Evolutionary conservation across 106 monocot species (phyloP), one percentile per base, ranked within the genome.

Genomic region (Narthecium ossifragum): DNA sequence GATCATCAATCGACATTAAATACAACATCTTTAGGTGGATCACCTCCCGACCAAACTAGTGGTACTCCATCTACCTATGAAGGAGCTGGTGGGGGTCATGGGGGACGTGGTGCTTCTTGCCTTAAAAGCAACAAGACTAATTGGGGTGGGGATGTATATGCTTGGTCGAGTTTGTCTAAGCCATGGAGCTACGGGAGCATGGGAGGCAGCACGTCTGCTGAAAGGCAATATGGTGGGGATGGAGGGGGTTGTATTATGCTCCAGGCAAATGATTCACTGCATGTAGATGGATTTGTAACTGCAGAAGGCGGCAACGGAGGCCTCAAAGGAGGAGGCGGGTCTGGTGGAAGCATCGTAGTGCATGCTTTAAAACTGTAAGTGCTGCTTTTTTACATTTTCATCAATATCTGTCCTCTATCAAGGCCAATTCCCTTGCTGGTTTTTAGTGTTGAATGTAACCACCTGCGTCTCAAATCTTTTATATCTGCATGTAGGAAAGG

Each of bases 91-190:
- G 93, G 93, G 13, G 93, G 93, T 18, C 82, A 93, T 67, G 93
- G 93, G 28, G 93, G 93, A 9, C 78, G 93, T 46, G 93, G 93
- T 69, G 93, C 93, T 59, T 85, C 84, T 55, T 93, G 93, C 53
- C 18, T 85, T 26, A 85, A 72, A 68, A 63, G 63, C 51, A 88
- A 88, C 62, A 76, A 77, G 68, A 93, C 93, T 17, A 85, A 82
- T 63, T 93, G 93, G 93, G 93, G 93, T 65, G 93, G 93, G 6
- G 93, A 93, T 85, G 93, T 85, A 11, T 93, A 93, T 79, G 79
- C 79, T 5, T 93, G 93, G 93, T 88, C 93, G 24, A 82, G 73
- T 47, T 64, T 93, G 61, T 82, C 82, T 39, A 62, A 69, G 32
- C 93, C 93, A 41, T 93, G 93, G 93, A 93, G 82, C 73, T 93